Conservation (phyloP, 1,284 basidiomycete species). For the Pseudozyma sp. region DNA sequence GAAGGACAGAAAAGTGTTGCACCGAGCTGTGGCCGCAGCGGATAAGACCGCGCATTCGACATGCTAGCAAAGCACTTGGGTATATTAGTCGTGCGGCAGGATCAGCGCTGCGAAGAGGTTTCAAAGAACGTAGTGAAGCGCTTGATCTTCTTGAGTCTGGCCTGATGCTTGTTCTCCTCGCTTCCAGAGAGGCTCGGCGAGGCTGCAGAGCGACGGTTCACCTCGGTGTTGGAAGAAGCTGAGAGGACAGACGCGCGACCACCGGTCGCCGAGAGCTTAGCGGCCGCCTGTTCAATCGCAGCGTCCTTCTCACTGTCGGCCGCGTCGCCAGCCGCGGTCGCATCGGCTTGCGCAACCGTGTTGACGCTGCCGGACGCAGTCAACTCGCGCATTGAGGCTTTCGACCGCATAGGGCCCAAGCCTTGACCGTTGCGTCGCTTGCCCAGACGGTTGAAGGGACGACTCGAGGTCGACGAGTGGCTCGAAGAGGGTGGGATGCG, state of each 20-base stretch:
- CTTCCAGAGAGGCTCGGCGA: constrained; percentile 46
- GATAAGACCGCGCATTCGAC: too few relatives aligned
- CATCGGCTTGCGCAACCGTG: constrained; percentile 14
- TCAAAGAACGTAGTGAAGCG: constrained; percentile 55
- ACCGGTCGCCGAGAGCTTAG: constrained; percentile 14
- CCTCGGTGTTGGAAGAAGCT: constrained; percentile 21
- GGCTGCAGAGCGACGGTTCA: constrained; percentile 31
- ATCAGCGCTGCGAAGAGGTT: constrained; percentile 36
- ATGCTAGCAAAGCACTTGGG: too few relatives aligned
- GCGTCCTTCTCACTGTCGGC: constrained; percentile 11
- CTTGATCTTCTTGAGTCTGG: constrained; percentile 56
- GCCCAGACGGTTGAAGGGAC: constrained; percentile 53
- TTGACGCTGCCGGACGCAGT: constrained; percentile 35
- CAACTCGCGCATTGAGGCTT: constrained; percentile 30
- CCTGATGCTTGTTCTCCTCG: constrained; percentile 49
- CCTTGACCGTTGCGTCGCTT: constrained; percentile 43
- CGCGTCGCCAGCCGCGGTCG: constrained; percentile 6
- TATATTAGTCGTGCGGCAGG: too few relatives aligned
- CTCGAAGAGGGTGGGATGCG: constrained; percentile 43
- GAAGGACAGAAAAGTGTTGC: constrained; percentile 17
- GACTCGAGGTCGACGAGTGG: constrained; percentile 37
- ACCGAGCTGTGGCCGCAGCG: background rate
- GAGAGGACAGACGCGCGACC: constrained; percentile 24
- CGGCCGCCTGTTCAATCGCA: constrained; percentile 19
- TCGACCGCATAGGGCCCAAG: constrained; percentile 28